phyloP scores from a whole-genome alignment of 345 rosid genomes.

The Noccaea bulbosa region DNA sequence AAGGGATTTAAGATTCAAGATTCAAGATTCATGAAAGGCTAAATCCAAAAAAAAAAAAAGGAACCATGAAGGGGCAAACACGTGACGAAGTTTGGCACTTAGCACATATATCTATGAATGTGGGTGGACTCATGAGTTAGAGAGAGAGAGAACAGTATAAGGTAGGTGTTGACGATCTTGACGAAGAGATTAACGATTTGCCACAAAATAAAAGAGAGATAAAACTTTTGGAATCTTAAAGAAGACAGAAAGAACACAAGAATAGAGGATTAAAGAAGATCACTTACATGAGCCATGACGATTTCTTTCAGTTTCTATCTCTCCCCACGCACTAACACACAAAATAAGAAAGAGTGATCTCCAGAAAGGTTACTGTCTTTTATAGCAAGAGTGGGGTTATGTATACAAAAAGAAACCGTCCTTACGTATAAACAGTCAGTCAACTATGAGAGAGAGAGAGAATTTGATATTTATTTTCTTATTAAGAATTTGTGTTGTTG shows the following conservation, averaged over 20 bases:
- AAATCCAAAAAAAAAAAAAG: too few relatives aligned
- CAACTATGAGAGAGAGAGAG: conserved; percentile 31
- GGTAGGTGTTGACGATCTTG: conserved; percentile 22
- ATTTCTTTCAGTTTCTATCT: conserved; percentile 25
- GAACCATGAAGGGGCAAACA: conserved; percentile 28
- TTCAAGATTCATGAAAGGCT: conserved; percentile 11
- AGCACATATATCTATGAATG: conserved; percentile 19
- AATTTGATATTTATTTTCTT: background rate
- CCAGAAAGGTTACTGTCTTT: conserved; percentile 41
- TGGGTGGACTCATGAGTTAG: background rate
- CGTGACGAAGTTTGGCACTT: conserved; percentile 34
- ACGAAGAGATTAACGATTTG: conserved; percentile 6
- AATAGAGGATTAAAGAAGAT: conserved; percentile 6
- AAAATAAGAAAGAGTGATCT: conserved; percentile 38
- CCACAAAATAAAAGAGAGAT: background rate
- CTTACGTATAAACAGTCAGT: conserved; percentile 35
- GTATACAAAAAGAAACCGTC: background rate
- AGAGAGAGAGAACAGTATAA: conserved; percentile 3
- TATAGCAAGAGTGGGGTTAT: conserved; percentile 36
- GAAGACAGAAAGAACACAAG: conserved; percentile 34
- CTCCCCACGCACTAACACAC: conserved; percentile 39
- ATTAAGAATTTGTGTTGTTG: background rate
- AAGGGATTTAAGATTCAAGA: background rate
- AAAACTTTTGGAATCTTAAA: conserved; percentile 26
- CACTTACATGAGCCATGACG: conserved; percentile 46